Evolutionary conservation across 192 early-diverging fungal genomes (phyloP).

Genomic region (Coemansia brasiliensis): DNA sequence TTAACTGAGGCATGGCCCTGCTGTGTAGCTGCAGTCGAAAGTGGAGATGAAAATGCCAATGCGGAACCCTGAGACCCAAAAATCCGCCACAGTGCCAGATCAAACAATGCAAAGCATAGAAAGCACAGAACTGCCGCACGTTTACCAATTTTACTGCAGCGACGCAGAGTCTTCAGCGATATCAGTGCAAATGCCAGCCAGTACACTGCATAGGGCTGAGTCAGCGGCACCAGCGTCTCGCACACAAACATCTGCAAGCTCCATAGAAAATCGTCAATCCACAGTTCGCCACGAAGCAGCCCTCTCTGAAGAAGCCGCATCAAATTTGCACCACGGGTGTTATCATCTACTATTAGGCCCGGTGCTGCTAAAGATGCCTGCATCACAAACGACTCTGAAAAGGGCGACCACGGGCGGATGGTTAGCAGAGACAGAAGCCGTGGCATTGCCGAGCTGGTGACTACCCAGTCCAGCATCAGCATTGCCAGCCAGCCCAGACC

Average conservation of each 20-base stretch:
- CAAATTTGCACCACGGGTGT: background rate
- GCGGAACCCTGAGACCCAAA: background rate
- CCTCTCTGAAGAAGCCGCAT: conserved; percentile 5
- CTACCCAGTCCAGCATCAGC: conserved; percentile 28
- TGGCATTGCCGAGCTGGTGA: conserved; percentile 30
- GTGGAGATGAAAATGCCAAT: no score
- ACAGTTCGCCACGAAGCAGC: conserved; percentile 18
- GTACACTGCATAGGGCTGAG: conserved; percentile 25
- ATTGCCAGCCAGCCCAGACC: conserved; percentile 25
- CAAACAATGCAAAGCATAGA: conserved; percentile 22
- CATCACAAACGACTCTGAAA: conserved; percentile 17
- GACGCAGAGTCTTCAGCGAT: conserved; percentile 11
- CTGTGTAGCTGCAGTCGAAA: no score
- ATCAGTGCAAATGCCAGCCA: conserved; percentile 35
- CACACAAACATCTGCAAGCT: conserved; percentile 17
- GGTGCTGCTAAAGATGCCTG: conserved; percentile 5
- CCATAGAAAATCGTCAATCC: conserved; percentile 31
- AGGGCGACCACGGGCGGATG: conserved; percentile 25
- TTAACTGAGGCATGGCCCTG: no score
- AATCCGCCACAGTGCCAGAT: conserved; percentile 17
- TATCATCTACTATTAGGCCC: conserved; percentile 8
- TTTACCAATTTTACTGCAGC: conserved; percentile 7
- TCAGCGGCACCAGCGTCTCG: conserved; percentile 13
- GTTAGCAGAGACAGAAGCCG: conserved; percentile 23
- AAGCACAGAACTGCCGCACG: conserved; percentile 14